Evolutionary conservation across 2,329 filamentous ascomycete genomes (phyloP), one percentile per base, ranked within the genome.

Genomic region (Alternaria angustiovoidea): DNA sequence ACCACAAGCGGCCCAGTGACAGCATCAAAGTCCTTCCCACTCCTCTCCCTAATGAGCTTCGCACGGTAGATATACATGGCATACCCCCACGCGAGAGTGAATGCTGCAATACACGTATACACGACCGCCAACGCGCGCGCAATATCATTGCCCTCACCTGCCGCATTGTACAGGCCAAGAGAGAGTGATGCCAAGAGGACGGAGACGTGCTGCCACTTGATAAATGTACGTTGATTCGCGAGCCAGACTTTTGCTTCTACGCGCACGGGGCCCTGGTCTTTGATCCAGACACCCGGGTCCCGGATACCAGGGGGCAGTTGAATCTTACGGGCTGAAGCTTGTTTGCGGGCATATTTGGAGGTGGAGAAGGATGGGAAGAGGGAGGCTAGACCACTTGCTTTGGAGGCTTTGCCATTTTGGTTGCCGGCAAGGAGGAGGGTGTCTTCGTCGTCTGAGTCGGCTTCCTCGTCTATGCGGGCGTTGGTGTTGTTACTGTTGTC

Each of bases 201-300:
- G 63, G 89, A 90, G 72, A 99, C 93, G 78, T 98, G 94, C 82
- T 98, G 92, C 95, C 95, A 99, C 80, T 97, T 98, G 79, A 99
- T 90, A 77, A 97, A 99, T 0, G 95, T 99, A 63, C 95, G 90
- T 81, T 99, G 94, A 79, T 99, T 99, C 55, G 95, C 95, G 58
- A 99, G 89, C 94, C 95, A 99, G 30, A 99, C 94, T 81, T 99
- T 99, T 63, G 93, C 93, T 81, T 99, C 95, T 58, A 99, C 93
- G 75, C 93, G 91, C 66, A 98, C 86, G 36, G 93, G 91, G 3
- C 95, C 94, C 34, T 91, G 87, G 79, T 99, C 96, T 83, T 99
- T 99, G 84, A 99, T 92, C 89, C 94, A 96, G 66, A 88, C 85
- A 8, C 86, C 88, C 2, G 95, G 95, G 74, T 96, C 89, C 22